A percentile compares a stretch with the other conserved stretches of the same genome.
These are phyloP conservation scores for Aspergillus fumigatus DNA, from an alignment of 2,329 filamentous ascomycete species.

Conservation along the genomic window DNA sequence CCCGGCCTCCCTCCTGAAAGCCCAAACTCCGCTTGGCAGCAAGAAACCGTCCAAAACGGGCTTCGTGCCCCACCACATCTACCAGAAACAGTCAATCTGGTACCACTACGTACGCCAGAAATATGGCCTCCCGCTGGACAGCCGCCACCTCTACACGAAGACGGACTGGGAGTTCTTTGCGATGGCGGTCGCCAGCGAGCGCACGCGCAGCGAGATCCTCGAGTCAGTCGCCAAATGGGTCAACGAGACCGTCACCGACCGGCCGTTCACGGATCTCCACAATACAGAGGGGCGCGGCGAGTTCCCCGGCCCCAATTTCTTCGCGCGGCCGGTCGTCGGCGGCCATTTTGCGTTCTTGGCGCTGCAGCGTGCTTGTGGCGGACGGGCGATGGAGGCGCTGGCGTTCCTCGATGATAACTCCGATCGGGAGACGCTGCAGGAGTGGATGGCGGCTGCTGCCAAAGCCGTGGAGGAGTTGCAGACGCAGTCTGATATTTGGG, in stretches of 20 bases:
- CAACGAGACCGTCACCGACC: constrained; percentile 74
- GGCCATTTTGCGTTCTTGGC: constrained; percentile 82
- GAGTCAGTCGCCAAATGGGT: constrained; percentile 73
- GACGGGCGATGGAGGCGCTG: constrained; percentile 58
- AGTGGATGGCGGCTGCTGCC: constrained; percentile 20
- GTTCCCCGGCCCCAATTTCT: constrained; percentile 71
- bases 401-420: constrained; percentile 39
- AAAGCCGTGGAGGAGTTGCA: constrained; percentile 20
- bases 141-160: constrained; percentile 78
- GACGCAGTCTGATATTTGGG: not conserved
- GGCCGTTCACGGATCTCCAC: constrained; percentile 77
- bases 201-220: constrained; percentile 66
- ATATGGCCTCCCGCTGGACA: constrained; percentile 79
- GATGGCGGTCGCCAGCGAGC: constrained; percentile 67
- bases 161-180: constrained; percentile 91
- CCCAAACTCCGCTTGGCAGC: constrained; percentile 11
- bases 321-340: constrained; percentile 76
- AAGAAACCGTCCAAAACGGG: constrained; percentile 29
- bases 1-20: constrained; percentile 8
- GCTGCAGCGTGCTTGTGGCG: constrained; percentile 73
- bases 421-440: constrained; percentile 8
- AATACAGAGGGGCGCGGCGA: constrained; percentile 72
- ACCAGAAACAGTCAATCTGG: constrained; percentile 75
- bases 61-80: constrained; percentile 72
- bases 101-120: constrained; percentile 73